Evolutionary conservation across 331 rosid genomes (phyloP).

Genomic region (Cydonia oblonga): DNA sequence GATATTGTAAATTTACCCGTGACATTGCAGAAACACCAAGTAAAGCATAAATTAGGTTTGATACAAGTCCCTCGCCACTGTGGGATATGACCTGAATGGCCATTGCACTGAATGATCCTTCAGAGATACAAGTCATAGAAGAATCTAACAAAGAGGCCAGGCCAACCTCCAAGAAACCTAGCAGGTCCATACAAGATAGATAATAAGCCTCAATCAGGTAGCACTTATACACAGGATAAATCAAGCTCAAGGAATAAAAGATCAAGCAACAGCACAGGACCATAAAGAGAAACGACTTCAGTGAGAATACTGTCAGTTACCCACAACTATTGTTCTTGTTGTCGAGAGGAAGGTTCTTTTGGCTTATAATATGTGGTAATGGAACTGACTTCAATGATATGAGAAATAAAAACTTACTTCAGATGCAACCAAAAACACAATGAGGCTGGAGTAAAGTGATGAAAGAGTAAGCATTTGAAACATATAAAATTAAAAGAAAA

Average conservation of each 20-base stretch:
- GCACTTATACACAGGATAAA: background rate
- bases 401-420: background rate
- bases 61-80: slow-evolving; percentile 91
- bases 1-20: slow-evolving; percentile 43
- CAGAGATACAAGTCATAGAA: slow-evolving; percentile 33
- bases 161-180: slow-evolving; percentile 88
- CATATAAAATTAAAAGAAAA: background rate
- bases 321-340: background rate
- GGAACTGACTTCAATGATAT: background rate
- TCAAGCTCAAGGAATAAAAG: background rate
- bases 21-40: slow-evolving; percentile 99
- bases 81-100: slow-evolving; percentile 66
- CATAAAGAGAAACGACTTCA: background rate
- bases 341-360: background rate
- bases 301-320: background rate
- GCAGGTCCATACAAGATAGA: slow-evolving; percentile 14
- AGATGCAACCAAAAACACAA: background rate
- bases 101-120: slow-evolving; percentile 59
- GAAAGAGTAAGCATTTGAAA: background rate
- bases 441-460: background rate
- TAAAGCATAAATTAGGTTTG: slow-evolving; percentile 87
- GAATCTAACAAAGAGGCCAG: slow-evolving; percentile 59
- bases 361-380: background rate
- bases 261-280: background rate
- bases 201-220: slow-evolving; percentile 12